phyloP scores from a whole-genome alignment of 805 yeast species.

The Schwanniomyces occidentalis region DNA sequence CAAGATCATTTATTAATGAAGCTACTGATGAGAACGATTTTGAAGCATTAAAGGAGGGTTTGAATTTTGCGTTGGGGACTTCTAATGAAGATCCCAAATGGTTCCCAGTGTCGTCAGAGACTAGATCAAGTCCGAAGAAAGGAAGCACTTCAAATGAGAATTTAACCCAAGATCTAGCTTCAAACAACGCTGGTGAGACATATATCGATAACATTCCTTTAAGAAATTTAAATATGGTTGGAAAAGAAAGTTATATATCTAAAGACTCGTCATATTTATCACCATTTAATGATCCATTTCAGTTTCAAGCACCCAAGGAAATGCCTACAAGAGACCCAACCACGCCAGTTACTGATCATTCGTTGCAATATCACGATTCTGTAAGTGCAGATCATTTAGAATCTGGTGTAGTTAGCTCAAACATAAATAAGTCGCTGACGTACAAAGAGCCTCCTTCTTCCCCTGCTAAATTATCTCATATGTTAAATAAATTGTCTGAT shows the following conservation, averaged over 20 bases:
- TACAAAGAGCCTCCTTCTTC: constrained; percentile 14
- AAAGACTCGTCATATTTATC: no score
- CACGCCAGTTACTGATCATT: no score
- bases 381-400: constrained; percentile 16
- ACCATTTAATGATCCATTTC: constrained; percentile 7
- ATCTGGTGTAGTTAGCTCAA: constrained; percentile 15
- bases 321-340: no score
- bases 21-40: constrained; percentile 30
- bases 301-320: no score
- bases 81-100: constrained; percentile 23
- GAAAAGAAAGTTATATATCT: no score
- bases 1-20: constrained; percentile 20
- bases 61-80: constrained; percentile 35
- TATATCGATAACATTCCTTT: constrained; percentile 20
- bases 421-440: constrained; percentile 5
- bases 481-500: constrained; percentile 29
- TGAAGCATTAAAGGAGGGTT: constrained; percentile 33
- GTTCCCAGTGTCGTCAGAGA: constrained; percentile 24
- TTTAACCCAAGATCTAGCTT: no score
- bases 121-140: neutral
- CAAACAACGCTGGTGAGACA: no score
- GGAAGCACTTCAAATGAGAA: constrained; percentile 2
- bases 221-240: no score
- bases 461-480: constrained; percentile 24
- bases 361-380: no score